Evolutionary conservation across 805 yeast species (phyloP), one percentile per base, ranked within the genome.

Genomic region (Nakazawaea molendinolei): DNA sequence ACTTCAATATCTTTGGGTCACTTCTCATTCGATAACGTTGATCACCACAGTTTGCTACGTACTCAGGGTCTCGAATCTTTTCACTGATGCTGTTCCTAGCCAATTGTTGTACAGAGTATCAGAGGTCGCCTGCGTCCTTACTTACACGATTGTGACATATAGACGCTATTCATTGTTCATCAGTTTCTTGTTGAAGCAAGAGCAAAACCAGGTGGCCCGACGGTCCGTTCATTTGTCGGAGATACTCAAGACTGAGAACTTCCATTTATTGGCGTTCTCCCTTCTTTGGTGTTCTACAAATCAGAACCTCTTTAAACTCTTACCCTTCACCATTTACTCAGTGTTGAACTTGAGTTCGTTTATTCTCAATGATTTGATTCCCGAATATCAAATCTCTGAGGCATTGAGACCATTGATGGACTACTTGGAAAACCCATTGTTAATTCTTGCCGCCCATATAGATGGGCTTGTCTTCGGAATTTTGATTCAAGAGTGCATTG

Each of bases 281-380:
- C 42, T 51, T n/a, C 48, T 66, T 17, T 65, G 69, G 69, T 30
- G 56, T 19, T 47, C 51, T 8, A 61, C 70, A 0, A 46, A 51
- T 3, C 39, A 46, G 3, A 55, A 53, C 14, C 14, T 57, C n/a
- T 36, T 58, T 24, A 66, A 66, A 40, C 41, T 66, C 29, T 38
- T 59, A 19, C 69, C 71, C 2, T 65, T 64, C 44, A 53, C 58
- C n/a, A 50, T 58, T 7, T 66, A 64, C 41, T 64, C 71, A 3
- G 45, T 56, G n/a, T 47, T 66, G 36, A 66, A 66, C 39, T 42
- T 63, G 25, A 46, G 57, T 20, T 53, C 56, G 16, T 62, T 49
- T 39, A 45, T 56, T 28, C 50, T 55, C 4, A 39, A 49, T 22
- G 68, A 65, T 25, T 44, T 53, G 6, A 59, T 53, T 32, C 65